Percentiles rank a stretch among this genome's conserved stretches.
phyloP scores from a whole-genome alignment of 1,139 yeast genomes.

The Blastobotrys illinoisensis region DNA sequence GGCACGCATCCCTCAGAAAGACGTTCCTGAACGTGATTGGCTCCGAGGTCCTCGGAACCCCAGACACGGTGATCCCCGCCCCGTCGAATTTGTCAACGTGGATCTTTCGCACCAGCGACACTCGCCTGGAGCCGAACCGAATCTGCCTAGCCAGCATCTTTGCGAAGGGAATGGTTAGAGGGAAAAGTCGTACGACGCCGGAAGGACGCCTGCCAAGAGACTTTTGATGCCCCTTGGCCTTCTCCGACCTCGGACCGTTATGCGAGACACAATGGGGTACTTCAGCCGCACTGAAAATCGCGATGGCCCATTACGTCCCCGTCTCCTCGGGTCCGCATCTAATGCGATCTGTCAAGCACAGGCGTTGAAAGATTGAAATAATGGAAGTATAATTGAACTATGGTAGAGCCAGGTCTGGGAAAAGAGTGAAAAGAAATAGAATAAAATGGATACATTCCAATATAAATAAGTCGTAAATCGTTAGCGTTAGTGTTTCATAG shows the following conservation, averaged over 20 bases:
- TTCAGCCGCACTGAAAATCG: neutral
- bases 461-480: neutral
- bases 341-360: too few species aligned
- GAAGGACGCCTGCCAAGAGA: neutral
- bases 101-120: constrained; percentile 5
- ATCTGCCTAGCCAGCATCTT: neutral
- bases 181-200: neutral
- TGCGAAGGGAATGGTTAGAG: neutral
- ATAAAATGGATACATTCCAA: neutral
- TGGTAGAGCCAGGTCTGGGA: too few species aligned
- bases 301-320: too few species aligned
- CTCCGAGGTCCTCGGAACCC: constrained; percentile 5
- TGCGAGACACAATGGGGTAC: neutral
- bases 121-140: neutral
- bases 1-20: constrained; percentile 64
- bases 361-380: too few species aligned
- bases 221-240: neutral
- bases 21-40: constrained; percentile 45
- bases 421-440: neutral
- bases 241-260: neutral
- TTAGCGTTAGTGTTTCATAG: neutral
- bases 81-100: constrained; percentile 17
- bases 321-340: too few species aligned
- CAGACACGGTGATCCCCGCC: constrained; percentile 9
- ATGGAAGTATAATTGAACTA: too few species aligned